Percentiles rank a stretch among this genome's conserved stretches.
Evolutionary conservation across 2,329 filamentous ascomycete genomes (phyloP).

Genomic region (Ceratocystiopsis sp.): DNA sequence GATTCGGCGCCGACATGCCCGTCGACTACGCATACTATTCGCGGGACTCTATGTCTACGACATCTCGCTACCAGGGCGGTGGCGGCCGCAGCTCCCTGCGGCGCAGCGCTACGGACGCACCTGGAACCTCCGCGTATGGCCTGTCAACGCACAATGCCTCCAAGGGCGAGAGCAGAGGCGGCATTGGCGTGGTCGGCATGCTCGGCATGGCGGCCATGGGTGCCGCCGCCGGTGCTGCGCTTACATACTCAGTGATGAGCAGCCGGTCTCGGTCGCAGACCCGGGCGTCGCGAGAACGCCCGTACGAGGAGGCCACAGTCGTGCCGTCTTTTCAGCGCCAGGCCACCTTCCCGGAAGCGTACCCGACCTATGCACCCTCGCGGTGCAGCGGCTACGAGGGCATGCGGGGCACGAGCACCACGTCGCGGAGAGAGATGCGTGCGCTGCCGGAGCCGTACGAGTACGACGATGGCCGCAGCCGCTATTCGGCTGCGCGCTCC

Average conservation of each 20-base stretch:
- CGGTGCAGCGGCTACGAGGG: background rate
- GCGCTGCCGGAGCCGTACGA: slow-evolving; percentile 9
- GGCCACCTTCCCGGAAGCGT: slow-evolving; percentile 25
- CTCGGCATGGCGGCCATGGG: slow-evolving; percentile 32
- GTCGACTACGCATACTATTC: slow-evolving; percentile 1
- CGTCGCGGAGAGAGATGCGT: no score
- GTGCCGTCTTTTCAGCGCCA: slow-evolving; percentile 23
- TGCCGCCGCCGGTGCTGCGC: slow-evolving; percentile 59
- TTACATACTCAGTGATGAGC: slow-evolving; percentile 52
- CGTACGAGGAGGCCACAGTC: slow-evolving; percentile 23
- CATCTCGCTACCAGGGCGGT: slow-evolving; percentile 3
- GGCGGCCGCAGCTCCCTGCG: slow-evolving; percentile 3
- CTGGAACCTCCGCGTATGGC: slow-evolving; percentile 7
- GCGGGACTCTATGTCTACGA: slow-evolving; percentile 4
- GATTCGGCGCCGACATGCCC: slow-evolving; percentile 1
- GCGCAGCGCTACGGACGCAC: slow-evolving; percentile 5
- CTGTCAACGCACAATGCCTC: background rate
- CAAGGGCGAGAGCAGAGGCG: slow-evolving; percentile 16
- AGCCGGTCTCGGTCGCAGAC: slow-evolving; percentile 23
- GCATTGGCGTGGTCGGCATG: slow-evolving; percentile 43
- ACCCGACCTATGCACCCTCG: background rate
- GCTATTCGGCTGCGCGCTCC: slow-evolving; percentile 13
- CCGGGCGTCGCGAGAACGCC: slow-evolving; percentile 14
- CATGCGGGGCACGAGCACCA: no score
- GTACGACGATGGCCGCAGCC: slow-evolving; percentile 15